Conservation (phyloP, 192 early-diverging fungal genomes). For the Backusella mclennaniae region DNA sequence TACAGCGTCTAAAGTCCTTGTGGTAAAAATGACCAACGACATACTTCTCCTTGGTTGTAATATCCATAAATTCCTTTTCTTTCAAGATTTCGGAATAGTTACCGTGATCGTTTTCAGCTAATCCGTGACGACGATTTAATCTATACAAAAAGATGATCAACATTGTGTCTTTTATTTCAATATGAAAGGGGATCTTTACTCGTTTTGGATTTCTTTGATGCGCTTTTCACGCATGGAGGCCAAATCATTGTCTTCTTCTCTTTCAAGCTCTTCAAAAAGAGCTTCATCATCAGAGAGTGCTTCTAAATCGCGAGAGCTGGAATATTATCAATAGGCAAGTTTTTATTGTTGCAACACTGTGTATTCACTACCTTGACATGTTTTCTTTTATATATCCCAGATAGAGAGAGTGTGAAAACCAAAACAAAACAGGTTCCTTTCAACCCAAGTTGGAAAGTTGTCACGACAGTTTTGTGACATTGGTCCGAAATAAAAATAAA, state of each 20-base stretch:
- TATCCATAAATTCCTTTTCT: conserved; percentile 84
- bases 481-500: not conserved
- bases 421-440: not conserved
- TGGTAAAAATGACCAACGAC: conserved; percentile 89
- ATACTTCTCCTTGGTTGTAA: conserved; percentile 69
- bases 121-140: conserved; percentile 57
- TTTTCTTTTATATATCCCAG: not conserved
- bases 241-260: conserved; percentile 73
- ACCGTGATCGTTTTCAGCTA: conserved; percentile 70
- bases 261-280: conserved; percentile 82
- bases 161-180: not conserved
- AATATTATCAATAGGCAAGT: not conserved
- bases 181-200: conserved; percentile 54
- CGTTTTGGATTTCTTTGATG: conserved; percentile 79
- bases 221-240: conserved; percentile 79
- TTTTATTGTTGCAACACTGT: not conserved
- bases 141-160: conserved; percentile 33
- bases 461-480: not conserved
- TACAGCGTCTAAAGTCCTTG: conserved; percentile 90
- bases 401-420: not conserved
- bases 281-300: conserved; percentile 65
- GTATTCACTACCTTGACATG: not conserved
- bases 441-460: not conserved
- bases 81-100: conserved; percentile 67
- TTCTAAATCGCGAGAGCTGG: conserved; percentile 35